A percentile compares a stretch with the other conserved stretches of the same genome.
Evolutionary conservation across 148 eudicot species (phyloP).

Genomic region (Selenicereus undatus): DNA sequence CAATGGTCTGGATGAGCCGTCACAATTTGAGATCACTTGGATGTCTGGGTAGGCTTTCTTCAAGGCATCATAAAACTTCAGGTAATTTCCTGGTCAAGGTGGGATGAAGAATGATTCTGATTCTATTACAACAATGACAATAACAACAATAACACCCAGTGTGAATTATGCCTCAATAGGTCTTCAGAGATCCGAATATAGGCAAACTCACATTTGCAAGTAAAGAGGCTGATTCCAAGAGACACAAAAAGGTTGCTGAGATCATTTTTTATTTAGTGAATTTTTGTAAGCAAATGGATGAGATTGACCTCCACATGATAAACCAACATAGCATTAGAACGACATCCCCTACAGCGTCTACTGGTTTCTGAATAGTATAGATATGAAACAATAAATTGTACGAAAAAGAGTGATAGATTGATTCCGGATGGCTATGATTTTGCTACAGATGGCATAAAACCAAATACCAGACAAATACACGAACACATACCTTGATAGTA

Average conservation of each 20-base stretch:
- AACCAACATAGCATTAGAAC: constrained; percentile 13
- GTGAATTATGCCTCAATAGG: too few species aligned
- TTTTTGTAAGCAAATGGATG: too few species aligned
- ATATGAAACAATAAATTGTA: too few species aligned
- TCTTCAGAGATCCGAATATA: too few species aligned
- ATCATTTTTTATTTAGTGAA: too few species aligned
- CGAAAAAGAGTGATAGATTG: not conserved
- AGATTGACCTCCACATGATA: not conserved
- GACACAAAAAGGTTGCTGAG: too few species aligned
- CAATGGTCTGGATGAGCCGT: constrained; percentile 51
- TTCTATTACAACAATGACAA: not conserved
- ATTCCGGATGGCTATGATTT: not conserved
- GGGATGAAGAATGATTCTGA: constrained; percentile 14
- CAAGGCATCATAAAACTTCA: constrained; percentile 66
- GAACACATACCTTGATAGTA: constrained; percentile 58
- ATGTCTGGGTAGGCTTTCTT: constrained; percentile 77
- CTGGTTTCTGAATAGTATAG: not conserved
- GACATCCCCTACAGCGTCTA: not conserved
- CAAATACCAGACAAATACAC: not conserved
- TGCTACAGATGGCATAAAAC: not conserved
- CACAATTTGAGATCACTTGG: constrained; percentile 74
- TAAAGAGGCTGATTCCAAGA: too few species aligned
- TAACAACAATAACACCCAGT: too few species aligned
- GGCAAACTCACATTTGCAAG: too few species aligned
- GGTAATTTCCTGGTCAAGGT: constrained; percentile 61